Conservation (phyloP, 1,284 basidiomycete genomes). For the Mycena sp. region DNA sequence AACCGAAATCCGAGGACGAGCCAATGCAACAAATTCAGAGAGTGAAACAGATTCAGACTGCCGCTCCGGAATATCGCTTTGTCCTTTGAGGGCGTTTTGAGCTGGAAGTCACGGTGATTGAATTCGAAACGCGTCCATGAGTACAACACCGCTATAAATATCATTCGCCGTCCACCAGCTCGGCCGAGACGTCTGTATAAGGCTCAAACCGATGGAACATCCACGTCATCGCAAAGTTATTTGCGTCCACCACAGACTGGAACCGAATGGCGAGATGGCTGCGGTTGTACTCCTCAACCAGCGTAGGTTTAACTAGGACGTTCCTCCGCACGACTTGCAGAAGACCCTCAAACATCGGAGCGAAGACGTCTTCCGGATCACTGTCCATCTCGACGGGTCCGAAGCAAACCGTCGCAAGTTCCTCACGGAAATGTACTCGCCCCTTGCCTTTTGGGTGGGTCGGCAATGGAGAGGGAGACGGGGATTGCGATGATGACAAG, state of each 20-base stretch:
- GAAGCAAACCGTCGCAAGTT: background rate
- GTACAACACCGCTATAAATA: no score
- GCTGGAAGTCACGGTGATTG: no score
- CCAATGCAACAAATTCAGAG: no score
- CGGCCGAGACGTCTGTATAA: background rate
- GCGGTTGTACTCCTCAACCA: background rate
- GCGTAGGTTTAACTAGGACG: background rate
- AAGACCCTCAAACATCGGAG: background rate
- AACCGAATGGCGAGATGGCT: background rate
- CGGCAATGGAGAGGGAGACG: no score
- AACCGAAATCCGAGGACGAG: no score
- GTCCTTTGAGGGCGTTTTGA: no score
- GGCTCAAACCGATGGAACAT: background rate
- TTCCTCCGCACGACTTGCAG: background rate
- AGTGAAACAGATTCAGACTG: no score
- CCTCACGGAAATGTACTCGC: background rate
- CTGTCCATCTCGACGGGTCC: background rate
- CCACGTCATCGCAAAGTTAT: background rate
- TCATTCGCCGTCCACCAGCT: background rate
- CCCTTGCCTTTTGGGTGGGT: no score
- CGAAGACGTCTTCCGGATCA: background rate
- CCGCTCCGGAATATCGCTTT: no score
- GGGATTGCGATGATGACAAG: no score
- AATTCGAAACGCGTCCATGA: no score
- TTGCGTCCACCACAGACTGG: background rate